Conservation (phyloP, 176 grass and related monocot species). For the Aegilops speltoides region DNA sequence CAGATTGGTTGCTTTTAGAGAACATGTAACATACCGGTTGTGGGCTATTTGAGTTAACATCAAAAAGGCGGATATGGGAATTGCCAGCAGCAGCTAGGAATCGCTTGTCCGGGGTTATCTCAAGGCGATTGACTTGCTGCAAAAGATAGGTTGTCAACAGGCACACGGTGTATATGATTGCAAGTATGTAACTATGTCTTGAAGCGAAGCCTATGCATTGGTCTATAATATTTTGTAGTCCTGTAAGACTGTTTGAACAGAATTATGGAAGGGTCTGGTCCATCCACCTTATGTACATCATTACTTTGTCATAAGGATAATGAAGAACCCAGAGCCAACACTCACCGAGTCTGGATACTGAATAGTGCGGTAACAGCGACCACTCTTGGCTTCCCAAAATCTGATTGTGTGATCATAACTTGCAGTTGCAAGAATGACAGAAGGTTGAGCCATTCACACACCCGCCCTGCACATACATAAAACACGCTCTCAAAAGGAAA, state of each 20-base stretch:
- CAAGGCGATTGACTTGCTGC: constrained; percentile 97
- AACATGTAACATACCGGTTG: constrained; percentile 59
- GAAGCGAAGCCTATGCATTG: not conserved
- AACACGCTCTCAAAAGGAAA: not conserved
- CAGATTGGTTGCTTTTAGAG: constrained; percentile 1
- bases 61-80: constrained; percentile 94
- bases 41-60: constrained; percentile 84
- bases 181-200: not conserved
- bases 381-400: constrained; percentile 96
- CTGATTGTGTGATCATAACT: constrained; percentile 95
- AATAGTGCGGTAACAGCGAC: constrained; percentile 87
- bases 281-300: not conserved
- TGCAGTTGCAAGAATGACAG: constrained; percentile 85
- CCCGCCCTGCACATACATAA: constrained; percentile 12
- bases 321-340: not conserved
- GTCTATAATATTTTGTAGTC: not conserved
- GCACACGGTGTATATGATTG: not conserved
- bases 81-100: constrained; percentile 91
- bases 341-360: constrained; percentile 89
- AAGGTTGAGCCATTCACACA: constrained; percentile 70
- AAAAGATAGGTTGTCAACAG: constrained; percentile 11
- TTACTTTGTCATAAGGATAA: not conserved
- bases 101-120: constrained; percentile 95
- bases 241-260: not conserved
- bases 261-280: not conserved